phyloP scores from a whole-genome alignment of 2,329 filamentous ascomycete genomes.

The Graphilbum ipis-grandicollis region DNA sequence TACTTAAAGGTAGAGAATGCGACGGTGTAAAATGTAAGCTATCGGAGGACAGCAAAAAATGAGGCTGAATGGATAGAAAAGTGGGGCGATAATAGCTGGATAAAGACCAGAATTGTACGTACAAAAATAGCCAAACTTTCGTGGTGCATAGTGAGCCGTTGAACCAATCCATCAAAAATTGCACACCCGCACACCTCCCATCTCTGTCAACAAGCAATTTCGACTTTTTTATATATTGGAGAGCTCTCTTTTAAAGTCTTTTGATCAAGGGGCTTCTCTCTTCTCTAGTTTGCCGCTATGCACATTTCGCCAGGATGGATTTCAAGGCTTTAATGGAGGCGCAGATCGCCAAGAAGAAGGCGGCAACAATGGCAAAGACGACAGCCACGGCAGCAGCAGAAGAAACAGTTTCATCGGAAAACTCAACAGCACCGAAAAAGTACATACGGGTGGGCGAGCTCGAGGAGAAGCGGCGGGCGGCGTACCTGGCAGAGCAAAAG shows the following conservation, averaged over 20 bases:
- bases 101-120: no score
- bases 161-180: no score
- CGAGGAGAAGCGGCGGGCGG: constrained; percentile 64
- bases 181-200: no score
- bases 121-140: no score
- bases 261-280: no score
- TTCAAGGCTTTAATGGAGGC: constrained; percentile 88
- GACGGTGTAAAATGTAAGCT: neutral
- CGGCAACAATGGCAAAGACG: constrained; percentile 15
- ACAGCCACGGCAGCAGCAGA: constrained; percentile 13
- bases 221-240: no score
- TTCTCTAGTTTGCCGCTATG: no score
- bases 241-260: no score
- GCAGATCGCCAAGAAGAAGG: constrained; percentile 73
- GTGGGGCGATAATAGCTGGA: neutral
- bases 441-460: constrained; percentile 73
- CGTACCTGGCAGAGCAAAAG: constrained; percentile 70
- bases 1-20: neutral
- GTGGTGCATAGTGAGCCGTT: no score
- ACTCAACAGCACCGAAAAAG: constrained; percentile 40
- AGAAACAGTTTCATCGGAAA: constrained; percentile 15
- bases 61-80: no score
- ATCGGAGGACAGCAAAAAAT: no score
- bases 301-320: constrained; percentile 61
- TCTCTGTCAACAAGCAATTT: no score